phyloP scores from a whole-genome alignment of 768 basidiomycete species.

The Lepiota brunneoincarnata region DNA sequence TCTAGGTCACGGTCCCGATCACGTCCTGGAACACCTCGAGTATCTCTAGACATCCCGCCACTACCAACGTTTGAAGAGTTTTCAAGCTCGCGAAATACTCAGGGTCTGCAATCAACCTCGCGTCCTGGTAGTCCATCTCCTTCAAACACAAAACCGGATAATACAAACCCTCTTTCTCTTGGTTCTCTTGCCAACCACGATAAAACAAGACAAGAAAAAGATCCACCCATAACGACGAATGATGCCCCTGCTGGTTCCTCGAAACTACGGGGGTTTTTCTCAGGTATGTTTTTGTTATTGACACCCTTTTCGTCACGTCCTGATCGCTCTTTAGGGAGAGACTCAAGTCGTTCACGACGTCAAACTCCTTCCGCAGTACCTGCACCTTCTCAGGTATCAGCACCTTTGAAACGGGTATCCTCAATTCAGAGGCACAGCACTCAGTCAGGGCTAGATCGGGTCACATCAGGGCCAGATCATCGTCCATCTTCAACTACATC shows the following conservation, averaged over 20 bases:
- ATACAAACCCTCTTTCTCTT: conserved; percentile 26
- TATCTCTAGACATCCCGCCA: conserved; percentile 21
- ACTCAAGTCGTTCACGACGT: conserved; percentile 9
- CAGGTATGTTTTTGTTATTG: conserved; percentile 21
- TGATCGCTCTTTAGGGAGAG: conserved; percentile 10
- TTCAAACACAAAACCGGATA: conserved; percentile 20
- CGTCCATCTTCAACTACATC: conserved; percentile 5
- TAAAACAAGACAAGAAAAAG: conserved; percentile 12
- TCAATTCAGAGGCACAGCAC: conserved; percentile 24
- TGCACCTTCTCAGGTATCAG: conserved; percentile 25
- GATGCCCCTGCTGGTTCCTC: conserved; percentile 16
- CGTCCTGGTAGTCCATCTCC: conserved; percentile 31
- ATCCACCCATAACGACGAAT: neutral
- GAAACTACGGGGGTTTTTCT: conserved; percentile 29
- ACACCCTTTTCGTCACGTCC: neutral
- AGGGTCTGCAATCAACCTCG: conserved; percentile 16
- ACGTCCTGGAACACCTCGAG: conserved; percentile 20
- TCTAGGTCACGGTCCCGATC: conserved; percentile 34
- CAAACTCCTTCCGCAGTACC: conserved; percentile 17
- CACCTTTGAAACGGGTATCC: conserved; percentile 26
- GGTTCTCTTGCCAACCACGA: conserved; percentile 24
- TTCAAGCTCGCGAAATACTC: conserved; percentile 27
- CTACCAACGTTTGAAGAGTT: conserved; percentile 23
- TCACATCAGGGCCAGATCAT: conserved; percentile 5
- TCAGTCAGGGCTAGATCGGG: conserved; percentile 16